Base-by-base conservation (phyloP, 306 rosid genomes). In the Luffa acutangula region DNA sequence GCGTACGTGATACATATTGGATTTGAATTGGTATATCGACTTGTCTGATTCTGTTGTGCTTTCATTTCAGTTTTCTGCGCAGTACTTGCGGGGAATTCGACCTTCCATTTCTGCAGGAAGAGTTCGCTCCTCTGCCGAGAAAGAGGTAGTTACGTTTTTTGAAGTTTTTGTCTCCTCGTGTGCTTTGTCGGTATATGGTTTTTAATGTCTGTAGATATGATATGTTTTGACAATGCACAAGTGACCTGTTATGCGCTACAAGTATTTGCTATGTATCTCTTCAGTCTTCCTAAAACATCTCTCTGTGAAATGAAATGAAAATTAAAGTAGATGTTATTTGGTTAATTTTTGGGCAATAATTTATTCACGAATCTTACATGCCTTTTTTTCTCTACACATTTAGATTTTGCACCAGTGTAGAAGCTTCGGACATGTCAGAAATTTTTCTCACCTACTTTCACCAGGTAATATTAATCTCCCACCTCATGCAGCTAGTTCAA, bases 401-500 rank as follows among this genome's bases (percentile, higher is more conserved):
- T 89, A 93, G 96, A 76, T 89, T 80, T 53, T 81, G 20, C 65
- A 79, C 82, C 86, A 63, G 54, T 75, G 85, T 78, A 82, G 90
- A 75, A 88, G 83, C 62, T 66, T 85, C 56, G 85, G 88, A 42
- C 81, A 52, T 78, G 88, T 85, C 46, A 85, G 87, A 17, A 86
- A 81, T 53, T 82, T 88, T 42, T 84, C 82, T 82, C 85, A 84
- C 20, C 82, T 83, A 64, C 65, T 67, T 73, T 82, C 85, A 84
- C 79, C 85, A 11, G 91, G 98, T 91, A 85, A 82, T 73, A 58
- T 82, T 52, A 52, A 51, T 5, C 46, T 46, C 34, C 53, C 5
- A 36, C 56, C 63, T 60, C 39, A 57, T 57, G 48, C 60, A 65
- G 65, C 42, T 51, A 18, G 63, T 18, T 75, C 21, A 7, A 52